phyloP scores from a whole-genome alignment of 2,329 filamentous ascomycete genomes.

The Lojkania enalia region DNA sequence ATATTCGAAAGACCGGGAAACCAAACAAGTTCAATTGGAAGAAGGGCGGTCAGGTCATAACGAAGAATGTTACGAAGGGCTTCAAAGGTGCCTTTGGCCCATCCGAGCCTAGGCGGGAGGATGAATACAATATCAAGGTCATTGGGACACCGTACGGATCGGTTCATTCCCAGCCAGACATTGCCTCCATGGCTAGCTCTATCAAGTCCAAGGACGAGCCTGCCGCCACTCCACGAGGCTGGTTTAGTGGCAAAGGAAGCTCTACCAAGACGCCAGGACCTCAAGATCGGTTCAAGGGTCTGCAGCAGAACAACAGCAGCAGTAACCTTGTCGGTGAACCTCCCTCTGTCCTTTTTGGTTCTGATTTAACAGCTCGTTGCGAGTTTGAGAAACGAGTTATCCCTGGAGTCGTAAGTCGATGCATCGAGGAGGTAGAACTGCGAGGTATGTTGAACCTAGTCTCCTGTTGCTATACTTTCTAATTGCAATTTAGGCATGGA shows the following conservation, averaged over 20 bases:
- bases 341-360: slow-evolving; percentile 73
- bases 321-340: slow-evolving; percentile 44
- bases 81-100: slow-evolving; percentile 84
- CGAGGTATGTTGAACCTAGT: slow-evolving; percentile 64
- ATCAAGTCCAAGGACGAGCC: slow-evolving; percentile 34
- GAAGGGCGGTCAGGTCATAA: slow-evolving; percentile 90
- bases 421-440: slow-evolving; percentile 94
- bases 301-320: slow-evolving; percentile 49
- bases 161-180: slow-evolving; percentile 39
- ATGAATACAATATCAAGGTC: slow-evolving; percentile 58
- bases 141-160: slow-evolving; percentile 51
- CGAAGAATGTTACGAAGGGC: slow-evolving; percentile 91
- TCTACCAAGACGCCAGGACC: slow-evolving; percentile 17
- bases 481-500: slow-evolving; percentile 67
- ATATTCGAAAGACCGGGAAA: slow-evolving; percentile 84
- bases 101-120: slow-evolving; percentile 60
- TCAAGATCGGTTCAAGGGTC: slow-evolving; percentile 34
- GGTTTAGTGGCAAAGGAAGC: slow-evolving; percentile 38
- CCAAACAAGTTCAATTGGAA: slow-evolving; percentile 99
- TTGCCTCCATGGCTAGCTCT: slow-evolving; percentile 36
- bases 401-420: slow-evolving; percentile 86
- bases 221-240: slow-evolving; percentile 35
- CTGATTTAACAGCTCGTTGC: slow-evolving; percentile 81
- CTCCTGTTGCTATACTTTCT: slow-evolving; percentile 2
- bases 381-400: slow-evolving; percentile 89